phyloP scores from a whole-genome alignment of 2,329 filamentous ascomycete genomes.

The Tolypocladium amazonense region DNA sequence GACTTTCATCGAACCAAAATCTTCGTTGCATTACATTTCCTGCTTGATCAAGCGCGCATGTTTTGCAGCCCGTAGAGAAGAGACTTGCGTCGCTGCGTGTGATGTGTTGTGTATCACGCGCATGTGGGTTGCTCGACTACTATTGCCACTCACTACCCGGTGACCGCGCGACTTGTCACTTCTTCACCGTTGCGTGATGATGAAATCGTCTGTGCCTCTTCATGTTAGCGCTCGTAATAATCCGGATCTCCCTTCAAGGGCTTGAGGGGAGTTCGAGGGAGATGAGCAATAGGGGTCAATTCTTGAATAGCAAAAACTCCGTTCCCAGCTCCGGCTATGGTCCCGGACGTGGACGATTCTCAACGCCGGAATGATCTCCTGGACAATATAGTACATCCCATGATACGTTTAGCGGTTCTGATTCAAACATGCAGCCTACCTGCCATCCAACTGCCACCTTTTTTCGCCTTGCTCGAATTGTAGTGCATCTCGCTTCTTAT shows the following conservation, averaged over 20 bases:
- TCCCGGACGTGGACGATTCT: not conserved
- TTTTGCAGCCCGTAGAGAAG: not conserved
- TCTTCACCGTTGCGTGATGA: not conserved
- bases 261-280: not conserved
- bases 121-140: too few species aligned
- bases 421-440: not conserved
- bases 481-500: slow-evolving; percentile 2
- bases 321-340: not conserved
- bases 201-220: not conserved
- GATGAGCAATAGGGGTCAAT: not conserved
- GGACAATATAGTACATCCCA: not conserved
- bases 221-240: not conserved
- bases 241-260: not conserved
- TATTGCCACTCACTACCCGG: too few species aligned
- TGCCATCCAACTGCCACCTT: not conserved
- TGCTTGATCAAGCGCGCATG: not conserved
- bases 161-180: not conserved
- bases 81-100: too few species aligned
- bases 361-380: not conserved
- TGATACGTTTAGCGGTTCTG: not conserved
- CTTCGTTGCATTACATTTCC: not conserved
- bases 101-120: too few species aligned
- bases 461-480: not conserved
- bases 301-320: not conserved
- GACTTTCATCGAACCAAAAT: not conserved